Conservation (phyloP, 257 asterid species). For the Linderniella brevidens region DNA sequence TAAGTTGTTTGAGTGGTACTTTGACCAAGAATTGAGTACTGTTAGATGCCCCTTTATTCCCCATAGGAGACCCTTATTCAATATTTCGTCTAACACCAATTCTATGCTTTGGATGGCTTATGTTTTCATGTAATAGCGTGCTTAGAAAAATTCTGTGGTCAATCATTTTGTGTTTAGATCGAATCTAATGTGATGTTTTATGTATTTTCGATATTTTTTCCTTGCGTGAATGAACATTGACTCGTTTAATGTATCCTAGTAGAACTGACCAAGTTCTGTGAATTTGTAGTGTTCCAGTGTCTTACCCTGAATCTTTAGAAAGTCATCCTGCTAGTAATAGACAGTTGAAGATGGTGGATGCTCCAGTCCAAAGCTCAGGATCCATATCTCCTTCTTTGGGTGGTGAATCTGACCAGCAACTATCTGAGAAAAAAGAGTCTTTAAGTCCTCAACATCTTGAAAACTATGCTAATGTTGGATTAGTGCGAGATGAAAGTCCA, state of each 20-base stretch:
- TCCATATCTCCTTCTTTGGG: conserved; percentile 54
- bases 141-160: too few species aligned
- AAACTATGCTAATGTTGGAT: conserved; percentile 46
- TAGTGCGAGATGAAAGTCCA: conserved; percentile 39
- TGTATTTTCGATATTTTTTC: too few species aligned
- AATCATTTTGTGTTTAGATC: too few species aligned
- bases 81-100: too few species aligned
- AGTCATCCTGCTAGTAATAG: conserved; percentile 35
- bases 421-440: conserved; percentile 32
- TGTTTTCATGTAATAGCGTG: too few species aligned
- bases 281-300: conserved; percentile 30
- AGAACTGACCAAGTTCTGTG: conserved; percentile 13
- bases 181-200: too few species aligned
- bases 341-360: conserved; percentile 36
- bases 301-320: conserved; percentile 41
- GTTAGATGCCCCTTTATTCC: too few species aligned
- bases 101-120: too few species aligned
- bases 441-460: conserved; percentile 37
- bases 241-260: background rate
- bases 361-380: conserved; percentile 36
- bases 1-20: too few species aligned
- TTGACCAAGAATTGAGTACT: too few species aligned
- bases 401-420: conserved; percentile 29
- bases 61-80: too few species aligned
- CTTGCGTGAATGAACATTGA: background rate